Conservation (phyloP, 345 rosid species). For the Luvunga scandens region DNA sequence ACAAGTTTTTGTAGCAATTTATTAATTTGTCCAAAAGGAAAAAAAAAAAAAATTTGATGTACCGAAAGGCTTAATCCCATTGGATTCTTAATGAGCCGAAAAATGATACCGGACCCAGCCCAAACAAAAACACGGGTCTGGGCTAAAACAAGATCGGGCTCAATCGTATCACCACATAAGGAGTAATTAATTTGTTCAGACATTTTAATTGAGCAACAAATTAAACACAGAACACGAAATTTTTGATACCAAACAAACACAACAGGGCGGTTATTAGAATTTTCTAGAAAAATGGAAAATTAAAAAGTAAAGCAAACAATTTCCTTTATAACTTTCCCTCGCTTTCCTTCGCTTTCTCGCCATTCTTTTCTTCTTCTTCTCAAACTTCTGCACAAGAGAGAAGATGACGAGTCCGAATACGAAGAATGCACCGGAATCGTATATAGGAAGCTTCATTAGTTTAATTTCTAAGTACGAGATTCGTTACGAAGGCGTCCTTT, state of each 20-base stretch:
- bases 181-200: background rate
- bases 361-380: background rate
- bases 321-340: background rate
- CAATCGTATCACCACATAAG: background rate
- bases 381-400: background rate
- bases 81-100: too few relatives aligned
- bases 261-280: background rate
- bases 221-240: background rate
- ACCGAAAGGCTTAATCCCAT: too few relatives aligned
- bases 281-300: background rate
- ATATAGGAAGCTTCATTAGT: conserved; percentile 37
- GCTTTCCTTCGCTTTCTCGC: background rate
- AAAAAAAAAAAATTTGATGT: too few relatives aligned
- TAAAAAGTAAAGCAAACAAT: background rate
- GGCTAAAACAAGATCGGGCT: background rate
- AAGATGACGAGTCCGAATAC: conserved; percentile 24
- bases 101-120: background rate
- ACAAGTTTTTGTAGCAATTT: too few relatives aligned
- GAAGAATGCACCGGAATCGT: conserved; percentile 23
- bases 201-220: background rate
- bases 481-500: conserved; percentile 48
- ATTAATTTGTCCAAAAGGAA: too few relatives aligned
- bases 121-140: background rate
- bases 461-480: conserved; percentile 36
- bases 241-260: background rate